These are phyloP conservation scores for Hydrangea macrophylla DNA, from an alignment of 148 eudicot genomes.

Conservation along the genomic window DNA sequence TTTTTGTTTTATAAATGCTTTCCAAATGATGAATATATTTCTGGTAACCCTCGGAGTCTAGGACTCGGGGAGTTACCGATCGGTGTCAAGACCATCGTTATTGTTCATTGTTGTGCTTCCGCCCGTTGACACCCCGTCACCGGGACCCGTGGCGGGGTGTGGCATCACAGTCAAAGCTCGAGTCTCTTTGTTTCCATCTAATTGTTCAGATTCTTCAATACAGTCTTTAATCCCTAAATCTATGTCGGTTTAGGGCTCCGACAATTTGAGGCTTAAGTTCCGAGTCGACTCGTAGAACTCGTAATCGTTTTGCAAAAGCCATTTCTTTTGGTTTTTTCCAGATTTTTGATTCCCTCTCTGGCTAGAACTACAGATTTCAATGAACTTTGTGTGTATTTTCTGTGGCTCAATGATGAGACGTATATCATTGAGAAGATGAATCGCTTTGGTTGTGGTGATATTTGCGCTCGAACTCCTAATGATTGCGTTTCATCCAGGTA, in stretches of 20 bases:
- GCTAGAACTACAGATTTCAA: neutral
- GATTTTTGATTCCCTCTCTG: neutral
- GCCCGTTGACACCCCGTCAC: too few species aligned
- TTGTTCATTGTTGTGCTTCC: too few species aligned
- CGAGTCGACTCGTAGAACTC: neutral
- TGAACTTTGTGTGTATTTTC: neutral
- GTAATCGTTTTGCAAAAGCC: too few species aligned
- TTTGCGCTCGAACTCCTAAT: constrained; percentile 30
- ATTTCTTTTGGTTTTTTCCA: neutral
- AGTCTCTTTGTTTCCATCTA: constrained; percentile 8
- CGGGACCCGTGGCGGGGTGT: too few species aligned
- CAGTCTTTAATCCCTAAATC: neutral
- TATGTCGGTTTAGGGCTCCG: constrained; percentile 1
- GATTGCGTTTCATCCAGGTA: constrained; percentile 23
- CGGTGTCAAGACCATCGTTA: too few species aligned
- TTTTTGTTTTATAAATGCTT: too few species aligned
- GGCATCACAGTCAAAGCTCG: constrained; percentile 1
- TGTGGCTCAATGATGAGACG: neutral
- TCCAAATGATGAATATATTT: too few species aligned
- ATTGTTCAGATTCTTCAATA: neutral
- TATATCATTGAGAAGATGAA: constrained; percentile 18
- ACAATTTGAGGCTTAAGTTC: neutral
- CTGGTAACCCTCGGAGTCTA: too few species aligned
- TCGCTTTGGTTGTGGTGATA: constrained; percentile 35
- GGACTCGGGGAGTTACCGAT: too few species aligned